phyloP scores from a whole-genome alignment of 371 early-diverging fungal species.

The Syncephalastrum monosporum region DNA sequence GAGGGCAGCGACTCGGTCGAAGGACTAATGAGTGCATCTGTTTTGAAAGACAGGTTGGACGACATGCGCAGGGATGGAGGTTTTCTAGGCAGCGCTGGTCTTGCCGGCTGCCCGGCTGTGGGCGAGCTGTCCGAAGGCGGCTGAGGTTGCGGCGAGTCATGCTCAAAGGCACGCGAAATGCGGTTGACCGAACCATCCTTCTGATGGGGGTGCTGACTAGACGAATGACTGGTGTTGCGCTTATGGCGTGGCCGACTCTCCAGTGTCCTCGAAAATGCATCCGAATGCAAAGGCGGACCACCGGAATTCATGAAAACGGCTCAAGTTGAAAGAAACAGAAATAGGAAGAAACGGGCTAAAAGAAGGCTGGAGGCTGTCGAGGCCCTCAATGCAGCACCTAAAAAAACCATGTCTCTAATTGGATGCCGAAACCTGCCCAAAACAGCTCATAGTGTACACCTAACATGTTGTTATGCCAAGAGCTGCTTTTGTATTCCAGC shows the following conservation, averaged over 20 bases:
- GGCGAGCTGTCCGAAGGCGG: no score
- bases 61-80: conserved; percentile 35
- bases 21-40: conserved; percentile 8
- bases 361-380: not conserved
- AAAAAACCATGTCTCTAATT: no score
- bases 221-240: conserved; percentile 9
- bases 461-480: no score
- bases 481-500: no score
- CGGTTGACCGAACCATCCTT: conserved; percentile 32
- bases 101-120: not conserved
- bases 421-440: no score
- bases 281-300: conserved; percentile 9
- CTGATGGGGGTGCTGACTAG: conserved; percentile 2
- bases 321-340: conserved; percentile 1
- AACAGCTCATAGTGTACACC: no score
- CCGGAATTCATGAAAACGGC: not conserved
- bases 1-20: conserved; percentile 16
- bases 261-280: conserved; percentile 44
- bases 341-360: conserved; percentile 4
- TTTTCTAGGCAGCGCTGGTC: conserved; percentile 38
- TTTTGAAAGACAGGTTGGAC: not conserved
- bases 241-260: conserved; percentile 32
- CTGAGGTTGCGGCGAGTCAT: conserved; percentile 3
- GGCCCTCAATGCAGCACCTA: no score
- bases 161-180: conserved; percentile 46